Evolutionary conservation across 169 alveolate genomes (phyloP).

Genomic region (Plasmodium gaboni): DNA sequence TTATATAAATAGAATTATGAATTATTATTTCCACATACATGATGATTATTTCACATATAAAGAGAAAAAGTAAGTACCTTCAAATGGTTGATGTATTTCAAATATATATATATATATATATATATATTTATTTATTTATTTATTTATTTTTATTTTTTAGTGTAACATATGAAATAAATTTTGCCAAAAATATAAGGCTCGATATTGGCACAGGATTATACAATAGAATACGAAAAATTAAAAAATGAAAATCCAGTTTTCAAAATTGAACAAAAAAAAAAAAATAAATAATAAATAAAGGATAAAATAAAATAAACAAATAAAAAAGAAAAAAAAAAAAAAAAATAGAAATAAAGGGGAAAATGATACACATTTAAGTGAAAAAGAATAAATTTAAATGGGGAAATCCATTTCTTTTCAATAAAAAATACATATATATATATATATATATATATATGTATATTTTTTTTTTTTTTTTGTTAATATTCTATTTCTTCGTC

Average conservation of each 20-base stretch:
- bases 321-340: neutral
- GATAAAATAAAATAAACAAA: neutral
- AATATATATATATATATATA: neutral
- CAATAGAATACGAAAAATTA: conserved; percentile 51
- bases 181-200: conserved; percentile 50
- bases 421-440: neutral
- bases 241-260: conserved; percentile 18
- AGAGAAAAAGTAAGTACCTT: conserved; percentile 63
- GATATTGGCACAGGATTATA: conserved; percentile 62
- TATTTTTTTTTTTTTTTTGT: conserved; percentile 16
- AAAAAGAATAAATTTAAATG: neutral
- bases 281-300: neutral
- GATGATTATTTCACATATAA: conserved; percentile 74
- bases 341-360: neutral
- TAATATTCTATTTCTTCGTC: conserved; percentile 86
- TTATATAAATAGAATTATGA: conserved; percentile 58
- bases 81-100: no score
- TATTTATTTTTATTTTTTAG: conserved; percentile 19
- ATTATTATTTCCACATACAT: conserved; percentile 61
- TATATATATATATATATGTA: neutral
- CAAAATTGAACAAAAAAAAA: conserved; percentile 20
- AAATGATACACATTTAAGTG: neutral
- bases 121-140: neutral
- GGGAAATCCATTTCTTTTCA: neutral
- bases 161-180: conserved; percentile 56